Evolutionary conservation across 352 stramenopile species (phyloP).

Genomic region (Ophiocytium majus): DNA sequence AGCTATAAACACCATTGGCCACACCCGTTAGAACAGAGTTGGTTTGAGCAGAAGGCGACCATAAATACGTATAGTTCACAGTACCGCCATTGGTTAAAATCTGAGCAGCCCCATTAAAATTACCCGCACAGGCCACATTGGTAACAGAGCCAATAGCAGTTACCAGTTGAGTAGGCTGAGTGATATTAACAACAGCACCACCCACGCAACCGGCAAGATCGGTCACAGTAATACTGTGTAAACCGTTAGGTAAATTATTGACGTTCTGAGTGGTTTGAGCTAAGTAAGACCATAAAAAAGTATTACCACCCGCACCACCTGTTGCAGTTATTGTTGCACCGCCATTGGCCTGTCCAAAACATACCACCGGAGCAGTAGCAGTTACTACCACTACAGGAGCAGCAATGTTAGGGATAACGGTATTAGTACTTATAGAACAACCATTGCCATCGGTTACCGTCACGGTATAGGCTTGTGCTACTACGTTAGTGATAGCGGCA

Average conservation of each 20-base stretch:
- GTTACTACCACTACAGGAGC: background rate
- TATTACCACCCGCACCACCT: background rate
- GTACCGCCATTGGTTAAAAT: slow-evolving; percentile 1
- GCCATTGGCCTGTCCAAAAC: background rate
- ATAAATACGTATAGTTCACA: background rate
- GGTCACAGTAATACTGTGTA: background rate
- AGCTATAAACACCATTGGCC: background rate
- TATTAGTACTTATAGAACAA: background rate
- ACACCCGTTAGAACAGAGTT: background rate
- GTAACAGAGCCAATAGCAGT: background rate
- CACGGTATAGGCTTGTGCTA: background rate
- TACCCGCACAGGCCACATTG: background rate
- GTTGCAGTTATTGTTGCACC: background rate
- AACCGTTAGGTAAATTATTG: background rate
- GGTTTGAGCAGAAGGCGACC: background rate
- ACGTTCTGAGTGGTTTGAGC: background rate
- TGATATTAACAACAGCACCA: background rate
- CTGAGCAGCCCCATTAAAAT: background rate
- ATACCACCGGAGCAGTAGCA: background rate
- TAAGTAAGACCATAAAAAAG: background rate
- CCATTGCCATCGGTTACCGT: background rate
- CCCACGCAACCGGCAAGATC: background rate
- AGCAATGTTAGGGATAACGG: background rate
- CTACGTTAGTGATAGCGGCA: background rate
- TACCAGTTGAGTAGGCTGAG: slow-evolving; percentile 1